A percentile compares a stretch with the other conserved stretches of the same genome.
These are phyloP conservation scores for Yarrowia keelungensis DNA, from an alignment of 805 yeast genomes.

Conservation along the genomic window DNA sequence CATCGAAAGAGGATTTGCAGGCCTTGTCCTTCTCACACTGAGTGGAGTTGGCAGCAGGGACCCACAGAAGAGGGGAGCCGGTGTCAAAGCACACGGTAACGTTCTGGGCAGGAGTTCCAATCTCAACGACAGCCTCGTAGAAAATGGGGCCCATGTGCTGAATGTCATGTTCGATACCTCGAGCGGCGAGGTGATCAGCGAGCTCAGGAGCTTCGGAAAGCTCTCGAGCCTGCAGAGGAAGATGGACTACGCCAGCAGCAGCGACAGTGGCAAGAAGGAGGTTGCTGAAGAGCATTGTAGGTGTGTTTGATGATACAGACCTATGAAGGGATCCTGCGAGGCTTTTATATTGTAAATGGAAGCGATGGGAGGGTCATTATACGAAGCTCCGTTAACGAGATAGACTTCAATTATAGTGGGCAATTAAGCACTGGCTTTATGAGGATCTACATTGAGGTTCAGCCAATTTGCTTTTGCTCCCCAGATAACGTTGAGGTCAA, in stretches of 20 bases:
- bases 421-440: too few species aligned
- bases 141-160: neutral
- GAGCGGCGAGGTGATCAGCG: neutral
- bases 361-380: too few species aligned
- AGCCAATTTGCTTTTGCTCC: neutral
- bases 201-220: neutral
- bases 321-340: too few species aligned
- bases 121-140: conserved; percentile 2
- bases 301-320: neutral
- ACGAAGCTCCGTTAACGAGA: neutral
- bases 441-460: neutral
- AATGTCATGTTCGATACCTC: neutral
- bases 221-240: neutral
- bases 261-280: conserved; percentile 14
- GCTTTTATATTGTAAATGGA: neutral
- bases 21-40: neutral
- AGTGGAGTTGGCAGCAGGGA: conserved; percentile 11
- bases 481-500: neutral
- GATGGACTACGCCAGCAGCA: neutral
- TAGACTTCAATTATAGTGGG: neutral
- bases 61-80: conserved; percentile 6
- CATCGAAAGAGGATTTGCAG: neutral
- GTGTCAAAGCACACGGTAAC: neutral
- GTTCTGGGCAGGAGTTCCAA: conserved; percentile 11
- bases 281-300: conserved; percentile 1